These are phyloP conservation scores for Botryotinia globosa DNA, from an alignment of 2,329 filamentous ascomycete species.

Conservation along the genomic window DNA sequence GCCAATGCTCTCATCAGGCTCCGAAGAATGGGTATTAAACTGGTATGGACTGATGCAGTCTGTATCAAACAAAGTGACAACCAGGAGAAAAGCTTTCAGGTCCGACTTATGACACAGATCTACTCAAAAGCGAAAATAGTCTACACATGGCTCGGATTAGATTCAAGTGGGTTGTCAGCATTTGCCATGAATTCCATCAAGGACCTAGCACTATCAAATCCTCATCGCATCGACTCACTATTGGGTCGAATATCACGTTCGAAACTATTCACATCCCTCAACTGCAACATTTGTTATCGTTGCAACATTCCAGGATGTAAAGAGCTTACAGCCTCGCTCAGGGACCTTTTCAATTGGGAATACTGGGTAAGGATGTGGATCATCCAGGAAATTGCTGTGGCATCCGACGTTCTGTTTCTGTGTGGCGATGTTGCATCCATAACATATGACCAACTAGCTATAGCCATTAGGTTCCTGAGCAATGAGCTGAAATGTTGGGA, in stretches of 20 bases:
- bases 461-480: background rate
- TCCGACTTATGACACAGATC: background rate
- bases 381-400: background rate
- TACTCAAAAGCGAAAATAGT: background rate
- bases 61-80: background rate
- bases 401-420: background rate
- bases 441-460: background rate
- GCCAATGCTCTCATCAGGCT: background rate
- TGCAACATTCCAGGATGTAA: background rate
- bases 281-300: background rate
- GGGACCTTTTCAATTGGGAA: background rate
- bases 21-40: background rate
- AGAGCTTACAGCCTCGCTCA: background rate
- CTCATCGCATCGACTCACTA: background rate
- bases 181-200: background rate
- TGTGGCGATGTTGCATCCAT: background rate
- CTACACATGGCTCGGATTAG: background rate
- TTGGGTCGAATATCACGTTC: background rate
- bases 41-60: too few relatives aligned
- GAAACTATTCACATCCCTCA: background rate
- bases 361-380: background rate
- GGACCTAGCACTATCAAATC: background rate
- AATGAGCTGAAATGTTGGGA: background rate
- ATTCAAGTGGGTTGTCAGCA: background rate
- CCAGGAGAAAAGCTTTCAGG: background rate